phyloP scores from a whole-genome alignment of 2,329 filamentous ascomycete genomes.

The Penicillium sp. region DNA sequence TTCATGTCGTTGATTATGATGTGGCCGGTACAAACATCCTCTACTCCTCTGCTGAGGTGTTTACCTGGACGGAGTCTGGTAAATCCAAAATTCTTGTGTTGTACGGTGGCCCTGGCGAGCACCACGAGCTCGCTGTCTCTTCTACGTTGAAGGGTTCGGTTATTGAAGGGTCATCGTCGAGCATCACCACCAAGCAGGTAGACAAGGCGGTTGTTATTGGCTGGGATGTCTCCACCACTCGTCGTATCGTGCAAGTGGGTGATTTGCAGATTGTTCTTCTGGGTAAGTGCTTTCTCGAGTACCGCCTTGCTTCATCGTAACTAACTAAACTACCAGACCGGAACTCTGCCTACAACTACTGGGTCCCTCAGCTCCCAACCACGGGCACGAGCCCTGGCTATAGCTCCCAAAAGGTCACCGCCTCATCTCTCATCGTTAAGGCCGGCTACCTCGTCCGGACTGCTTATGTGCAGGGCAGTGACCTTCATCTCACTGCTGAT shows the following conservation, averaged over 20 bases:
- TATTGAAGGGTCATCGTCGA: conserved; percentile 35
- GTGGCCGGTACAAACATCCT: conserved; percentile 42
- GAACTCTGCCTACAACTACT: conserved; percentile 48
- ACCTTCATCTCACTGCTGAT: conserved; percentile 66
- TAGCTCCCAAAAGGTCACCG: conserved; percentile 30
- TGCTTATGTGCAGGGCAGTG: conserved; percentile 56
- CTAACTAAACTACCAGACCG: conserved; percentile 48
- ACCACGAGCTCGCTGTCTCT: conserved; percentile 44
- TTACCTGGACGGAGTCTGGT: conserved; percentile 59
- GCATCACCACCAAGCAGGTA: conserved; percentile 32
- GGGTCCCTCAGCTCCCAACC: conserved; percentile 41
- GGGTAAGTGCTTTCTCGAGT: conserved; percentile 37
- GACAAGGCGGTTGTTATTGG: conserved; percentile 39
- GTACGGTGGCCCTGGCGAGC: conserved; percentile 42
- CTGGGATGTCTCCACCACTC: conserved; percentile 57
- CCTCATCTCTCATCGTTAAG: conserved; percentile 43
- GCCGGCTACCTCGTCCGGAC: conserved; percentile 46
- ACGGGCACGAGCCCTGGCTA: conserved; percentile 31
- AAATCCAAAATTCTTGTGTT: conserved; percentile 52
- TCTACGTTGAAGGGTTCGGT: conserved; percentile 28
- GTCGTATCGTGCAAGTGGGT: conserved; percentile 41
- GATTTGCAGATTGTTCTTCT: conserved; percentile 57
- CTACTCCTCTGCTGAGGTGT: conserved; percentile 48
- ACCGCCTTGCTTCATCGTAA: background rate
- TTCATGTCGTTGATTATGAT: conserved; percentile 46